Conservation (phyloP, 2,329 filamentous ascomycete species). For the Hypoxylon sp. region DNA sequence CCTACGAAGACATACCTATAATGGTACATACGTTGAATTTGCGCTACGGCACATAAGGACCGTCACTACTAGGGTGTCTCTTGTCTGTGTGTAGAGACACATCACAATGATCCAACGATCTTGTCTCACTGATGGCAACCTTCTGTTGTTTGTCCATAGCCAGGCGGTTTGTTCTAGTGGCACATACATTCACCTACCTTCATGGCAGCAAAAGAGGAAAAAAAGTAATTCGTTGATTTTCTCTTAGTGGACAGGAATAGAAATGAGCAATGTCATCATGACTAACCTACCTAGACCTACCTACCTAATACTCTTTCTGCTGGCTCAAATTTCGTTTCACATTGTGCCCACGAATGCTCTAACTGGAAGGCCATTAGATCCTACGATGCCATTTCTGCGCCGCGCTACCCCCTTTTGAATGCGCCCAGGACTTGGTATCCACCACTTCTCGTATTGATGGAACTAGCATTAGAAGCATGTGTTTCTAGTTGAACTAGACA, state of each 20-base stretch:
- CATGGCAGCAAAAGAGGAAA: neutral
- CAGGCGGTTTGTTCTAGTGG: neutral
- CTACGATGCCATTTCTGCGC: neutral
- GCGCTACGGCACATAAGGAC: neutral
- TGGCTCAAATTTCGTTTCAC: neutral
- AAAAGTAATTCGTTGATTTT: conserved; percentile 12
- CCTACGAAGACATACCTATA: neutral
- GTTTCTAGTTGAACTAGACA: neutral
- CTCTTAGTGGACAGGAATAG: neutral
- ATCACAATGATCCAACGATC: neutral
- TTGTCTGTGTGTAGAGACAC: neutral
- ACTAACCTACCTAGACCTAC: neutral
- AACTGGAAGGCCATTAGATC: neutral
- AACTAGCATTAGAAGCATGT: neutral
- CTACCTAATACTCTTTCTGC: no score
- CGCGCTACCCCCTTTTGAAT: neutral
- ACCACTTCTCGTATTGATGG: neutral
- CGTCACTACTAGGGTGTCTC: neutral
- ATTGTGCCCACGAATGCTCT: neutral
- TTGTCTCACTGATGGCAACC: neutral
- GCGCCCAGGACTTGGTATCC: neutral
- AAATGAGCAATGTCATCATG: neutral
- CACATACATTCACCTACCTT: neutral
- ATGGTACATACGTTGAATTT: conserved; percentile 1
- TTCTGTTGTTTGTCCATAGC: neutral